Evolutionary conservation across 805 yeast genomes (phyloP).

Genomic region (Sugiyamaella americana): DNA sequence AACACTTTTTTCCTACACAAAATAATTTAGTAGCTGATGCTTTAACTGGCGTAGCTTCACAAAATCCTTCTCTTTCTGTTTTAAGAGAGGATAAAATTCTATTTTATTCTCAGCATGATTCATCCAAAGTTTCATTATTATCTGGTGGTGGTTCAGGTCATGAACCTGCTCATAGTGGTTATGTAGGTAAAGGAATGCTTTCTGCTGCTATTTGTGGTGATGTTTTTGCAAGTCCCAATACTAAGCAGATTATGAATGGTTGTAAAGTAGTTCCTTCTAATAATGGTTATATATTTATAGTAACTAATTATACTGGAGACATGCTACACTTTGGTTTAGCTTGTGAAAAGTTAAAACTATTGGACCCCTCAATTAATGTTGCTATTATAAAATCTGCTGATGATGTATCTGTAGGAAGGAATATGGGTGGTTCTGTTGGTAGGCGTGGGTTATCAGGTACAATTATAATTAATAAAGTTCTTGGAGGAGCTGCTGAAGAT

Average conservation of each 20-base stretch:
- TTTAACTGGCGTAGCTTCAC: constrained; percentile 36
- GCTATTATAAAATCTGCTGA: constrained; percentile 75
- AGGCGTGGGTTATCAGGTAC: constrained; percentile 92
- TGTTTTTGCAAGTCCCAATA: constrained; percentile 84
- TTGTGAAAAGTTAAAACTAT: constrained; percentile 74
- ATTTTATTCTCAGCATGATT: constrained; percentile 27
- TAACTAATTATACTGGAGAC: constrained; percentile 91
- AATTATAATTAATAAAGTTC: constrained; percentile 69
- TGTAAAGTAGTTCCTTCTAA: constrained; percentile 48
- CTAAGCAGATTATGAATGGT: constrained; percentile 71
- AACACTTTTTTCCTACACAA: constrained; percentile 39
- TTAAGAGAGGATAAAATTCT: constrained; percentile 37
- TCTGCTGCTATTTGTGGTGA: constrained; percentile 86
- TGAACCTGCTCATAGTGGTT: constrained; percentile 89
- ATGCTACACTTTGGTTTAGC: constrained; percentile 86
- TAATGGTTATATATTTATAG: constrained; percentile 67
- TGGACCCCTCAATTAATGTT: constrained; percentile 50
- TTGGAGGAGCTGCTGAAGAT: constrained; percentile 57
- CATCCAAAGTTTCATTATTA: constrained; percentile 57
- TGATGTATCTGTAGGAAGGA: constrained; percentile 84
- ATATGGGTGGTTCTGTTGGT: constrained; percentile 84
- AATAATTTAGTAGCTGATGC: constrained; percentile 36
- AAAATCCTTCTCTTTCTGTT: constrained; percentile 35
- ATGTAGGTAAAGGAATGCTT: constrained; percentile 75
- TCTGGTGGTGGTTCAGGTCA: constrained; percentile 97